These are phyloP conservation scores for Colletotrichum sp. DNA, from an alignment of 2,329 filamentous ascomycete genomes.

Conservation along the genomic window DNA sequence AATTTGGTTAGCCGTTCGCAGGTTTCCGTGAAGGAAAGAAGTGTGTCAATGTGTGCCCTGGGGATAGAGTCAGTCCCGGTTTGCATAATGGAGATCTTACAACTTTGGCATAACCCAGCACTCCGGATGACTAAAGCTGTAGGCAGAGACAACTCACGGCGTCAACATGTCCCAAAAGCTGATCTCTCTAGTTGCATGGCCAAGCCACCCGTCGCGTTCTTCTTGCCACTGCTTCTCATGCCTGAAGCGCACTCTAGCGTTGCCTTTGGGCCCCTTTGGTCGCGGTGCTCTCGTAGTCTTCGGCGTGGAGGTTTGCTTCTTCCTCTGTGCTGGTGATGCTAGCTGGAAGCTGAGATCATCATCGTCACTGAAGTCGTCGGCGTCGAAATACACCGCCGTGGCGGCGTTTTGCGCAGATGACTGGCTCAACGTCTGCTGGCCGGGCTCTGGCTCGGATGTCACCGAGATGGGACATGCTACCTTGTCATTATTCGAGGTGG, in stretches of 20 bases:
- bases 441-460: too few species aligned
- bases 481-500: not conserved
- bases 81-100: too few species aligned
- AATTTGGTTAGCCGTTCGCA: not conserved
- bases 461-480: not conserved
- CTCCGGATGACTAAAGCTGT: too few species aligned
- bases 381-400: not conserved
- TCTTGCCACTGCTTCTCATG: not conserved
- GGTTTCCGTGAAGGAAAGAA: not conserved
- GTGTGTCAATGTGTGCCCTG: not conserved
- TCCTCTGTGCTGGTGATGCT: rapidly evolving
- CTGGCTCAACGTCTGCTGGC: not conserved
- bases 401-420: not conserved
- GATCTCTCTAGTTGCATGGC: not conserved
- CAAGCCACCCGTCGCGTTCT: not conserved
- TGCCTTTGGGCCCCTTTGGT: not conserved
- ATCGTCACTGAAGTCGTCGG: not conserved
- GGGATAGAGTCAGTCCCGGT: too few species aligned
- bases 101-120: too few species aligned
- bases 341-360: not conserved
- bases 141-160: not conserved
- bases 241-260: not conserved
- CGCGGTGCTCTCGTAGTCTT: not conserved
- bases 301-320: not conserved
- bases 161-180: not conserved